Evolutionary conservation across 192 early-diverging fungal genomes (phyloP).

Genomic region (Kickxella alabastrina): DNA sequence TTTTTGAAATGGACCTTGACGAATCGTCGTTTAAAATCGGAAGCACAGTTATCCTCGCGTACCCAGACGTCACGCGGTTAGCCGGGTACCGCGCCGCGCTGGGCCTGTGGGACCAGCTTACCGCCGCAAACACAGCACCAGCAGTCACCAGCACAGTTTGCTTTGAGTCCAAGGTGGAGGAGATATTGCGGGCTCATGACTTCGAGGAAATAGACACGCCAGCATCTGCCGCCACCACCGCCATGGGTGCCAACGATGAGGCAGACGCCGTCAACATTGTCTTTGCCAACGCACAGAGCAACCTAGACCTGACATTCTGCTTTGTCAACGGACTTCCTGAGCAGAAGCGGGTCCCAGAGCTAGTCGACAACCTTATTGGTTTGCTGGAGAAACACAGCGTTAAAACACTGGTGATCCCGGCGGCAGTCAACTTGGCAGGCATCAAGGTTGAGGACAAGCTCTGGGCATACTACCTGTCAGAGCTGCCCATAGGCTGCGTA

Average conservation of each 20-base stretch:
- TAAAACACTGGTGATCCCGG: slow-evolving; percentile 19
- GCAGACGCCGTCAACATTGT: not conserved
- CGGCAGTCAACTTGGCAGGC: slow-evolving; percentile 21
- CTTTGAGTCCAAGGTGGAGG: slow-evolving; percentile 1
- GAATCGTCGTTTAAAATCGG: slow-evolving; percentile 25
- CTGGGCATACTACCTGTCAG: slow-evolving; percentile 12
- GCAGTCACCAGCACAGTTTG: not conserved
- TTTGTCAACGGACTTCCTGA: slow-evolving; percentile 39
- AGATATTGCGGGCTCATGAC: too few species aligned
- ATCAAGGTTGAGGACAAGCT: slow-evolving; percentile 10
- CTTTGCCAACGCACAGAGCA: slow-evolving; percentile 4
- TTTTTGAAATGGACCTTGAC: too few species aligned
- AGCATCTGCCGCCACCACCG: not conserved
- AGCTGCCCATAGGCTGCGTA: not conserved
- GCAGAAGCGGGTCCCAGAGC: slow-evolving; percentile 19
- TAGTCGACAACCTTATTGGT: slow-evolving; percentile 17
- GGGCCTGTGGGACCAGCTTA: slow-evolving; percentile 17
- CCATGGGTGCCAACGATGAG: not conserved
- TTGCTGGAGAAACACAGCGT: slow-evolving; percentile 23
- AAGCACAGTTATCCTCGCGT: slow-evolving; percentile 33
- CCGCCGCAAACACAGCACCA: not conserved
- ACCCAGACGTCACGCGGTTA: slow-evolving; percentile 37
- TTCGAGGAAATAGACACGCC: slow-evolving; percentile 3
- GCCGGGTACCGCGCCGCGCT: slow-evolving; percentile 45
- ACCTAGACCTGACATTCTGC: slow-evolving; percentile 19